Evolutionary conservation across 345 rosid genomes (phyloP), one percentile per base, ranked within the genome.

Genomic region (Melastoma malabathricum): DNA sequence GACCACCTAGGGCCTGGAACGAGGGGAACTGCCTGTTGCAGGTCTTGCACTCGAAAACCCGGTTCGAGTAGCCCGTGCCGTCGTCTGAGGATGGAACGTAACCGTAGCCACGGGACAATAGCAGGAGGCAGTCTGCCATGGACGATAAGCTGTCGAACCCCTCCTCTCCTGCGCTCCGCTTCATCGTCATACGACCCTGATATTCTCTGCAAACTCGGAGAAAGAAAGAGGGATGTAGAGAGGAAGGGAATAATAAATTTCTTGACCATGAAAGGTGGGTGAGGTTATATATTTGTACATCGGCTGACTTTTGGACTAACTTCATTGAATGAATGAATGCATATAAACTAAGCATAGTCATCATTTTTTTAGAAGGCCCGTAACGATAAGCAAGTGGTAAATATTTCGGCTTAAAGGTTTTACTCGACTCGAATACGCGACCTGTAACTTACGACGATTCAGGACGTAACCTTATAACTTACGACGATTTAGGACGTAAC

Each of bases 1-100:
- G 89, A 0, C 89, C 89, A 0, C 89, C 89, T 0, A 79, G 68
- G 9, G 89, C 86, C 56, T 79, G 89, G 64, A 82, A 82, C 1
- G 86, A 76, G 0, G 64, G 66, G 50, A 79, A 79, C 17, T 72
- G 74, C 18, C 89, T 50, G 57, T 74, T 79, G 23, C 89, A 82
- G 0, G 89, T 79, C 19, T 72, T 82, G 77, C 89, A 82, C 83
- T 69, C 81, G 61, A 82, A 82, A 49, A 73, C 79, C 1, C 81
- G 75, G 60, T 27, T 50, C 2, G 64, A 34, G 9, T 34, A 34
- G 12, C 43, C 13, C 44, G 4, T 20, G 55, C 12, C 54, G n/a
- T 20, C 18, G 19, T 23, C 55, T 0, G 10, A 13, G 44, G 23
- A 14, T 20, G 57, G 43, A 8, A 59, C 60, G 25, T 57, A 51